These are phyloP conservation scores for Colletotrichum tropicicola DNA, from an alignment of 2,329 filamentous ascomycete species.

Conservation along the genomic window DNA sequence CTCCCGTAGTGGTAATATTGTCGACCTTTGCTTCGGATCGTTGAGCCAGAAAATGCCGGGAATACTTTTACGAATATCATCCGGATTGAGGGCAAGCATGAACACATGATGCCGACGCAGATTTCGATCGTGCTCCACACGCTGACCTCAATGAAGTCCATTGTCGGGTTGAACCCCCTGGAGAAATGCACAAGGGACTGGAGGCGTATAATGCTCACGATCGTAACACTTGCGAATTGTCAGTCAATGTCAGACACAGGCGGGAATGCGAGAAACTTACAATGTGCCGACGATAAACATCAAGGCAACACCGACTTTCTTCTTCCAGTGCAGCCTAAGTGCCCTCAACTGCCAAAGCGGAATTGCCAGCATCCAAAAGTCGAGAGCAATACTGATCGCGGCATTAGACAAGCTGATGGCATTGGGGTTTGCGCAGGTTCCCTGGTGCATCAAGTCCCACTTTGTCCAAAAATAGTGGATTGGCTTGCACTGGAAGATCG, in stretches of 20 bases:
- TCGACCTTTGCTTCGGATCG: slow-evolving; percentile 24
- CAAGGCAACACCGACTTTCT: slow-evolving; percentile 51
- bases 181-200: slow-evolving; percentile 36
- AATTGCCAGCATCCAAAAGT: slow-evolving; percentile 57
- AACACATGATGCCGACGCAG: slow-evolving; percentile 46
- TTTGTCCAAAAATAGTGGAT: slow-evolving; percentile 57
- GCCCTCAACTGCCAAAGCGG: slow-evolving; percentile 50
- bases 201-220: slow-evolving; percentile 40
- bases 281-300: slow-evolving; percentile 56
- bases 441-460: slow-evolving; percentile 57
- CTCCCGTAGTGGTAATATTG: slow-evolving; percentile 29
- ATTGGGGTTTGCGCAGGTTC: slow-evolving; percentile 55
- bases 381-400: slow-evolving; percentile 55
- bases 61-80: slow-evolving; percentile 41
- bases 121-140: slow-evolving; percentile 47
- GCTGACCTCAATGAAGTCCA: slow-evolving; percentile 35
- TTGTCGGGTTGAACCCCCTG: slow-evolving; percentile 33
- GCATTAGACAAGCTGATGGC: slow-evolving; percentile 56
- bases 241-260: background rate
- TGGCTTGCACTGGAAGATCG: slow-evolving; percentile 57
- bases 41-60: slow-evolving; percentile 35
- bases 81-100: slow-evolving; percentile 42
- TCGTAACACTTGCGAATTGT: slow-evolving; percentile 32
- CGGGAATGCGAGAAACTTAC: slow-evolving; percentile 33
- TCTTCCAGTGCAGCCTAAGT: slow-evolving; percentile 50